Evolutionary conservation across 805 yeast species (phyloP).

Genomic region (Candida schatavii): DNA sequence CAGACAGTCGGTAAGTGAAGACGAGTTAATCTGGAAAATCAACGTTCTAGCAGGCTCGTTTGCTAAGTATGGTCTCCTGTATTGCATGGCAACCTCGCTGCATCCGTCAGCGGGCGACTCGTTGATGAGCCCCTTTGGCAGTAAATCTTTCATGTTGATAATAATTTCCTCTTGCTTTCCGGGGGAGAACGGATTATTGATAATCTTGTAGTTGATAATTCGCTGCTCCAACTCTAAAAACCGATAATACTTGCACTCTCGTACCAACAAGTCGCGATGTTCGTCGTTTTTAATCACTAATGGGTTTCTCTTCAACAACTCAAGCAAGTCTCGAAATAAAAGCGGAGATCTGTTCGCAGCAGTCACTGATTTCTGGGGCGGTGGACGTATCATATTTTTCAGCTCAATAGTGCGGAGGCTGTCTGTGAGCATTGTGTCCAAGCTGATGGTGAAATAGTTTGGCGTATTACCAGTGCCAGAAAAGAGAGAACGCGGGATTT

Average conservation of each 20-base stretch:
- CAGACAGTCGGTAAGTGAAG: conserved; percentile 8
- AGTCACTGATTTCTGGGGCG: conserved; percentile 63
- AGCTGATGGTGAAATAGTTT: conserved; percentile 69
- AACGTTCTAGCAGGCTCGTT: conserved; percentile 32
- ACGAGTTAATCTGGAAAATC: conserved; percentile 29
- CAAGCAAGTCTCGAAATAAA: conserved; percentile 54
- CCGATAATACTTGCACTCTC: conserved; percentile 76
- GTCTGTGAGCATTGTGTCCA: conserved; percentile 50
- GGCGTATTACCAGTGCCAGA: conserved; percentile 66
- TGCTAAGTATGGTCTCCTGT: conserved; percentile 31
- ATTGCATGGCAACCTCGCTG: conserved; percentile 23
- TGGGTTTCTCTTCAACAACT: conserved; percentile 53
- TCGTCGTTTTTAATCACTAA: conserved; percentile 46
- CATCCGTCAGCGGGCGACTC: conserved; percentile 13
- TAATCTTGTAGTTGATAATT: conserved; percentile 50
- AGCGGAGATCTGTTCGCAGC: conserved; percentile 50
- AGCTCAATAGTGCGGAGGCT: conserved; percentile 36
- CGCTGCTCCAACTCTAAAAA: conserved; percentile 73
- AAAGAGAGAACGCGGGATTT: conserved; percentile 55
- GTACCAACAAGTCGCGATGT: conserved; percentile 55
- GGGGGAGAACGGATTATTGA: conserved; percentile 46
- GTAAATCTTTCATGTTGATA: conserved; percentile 46
- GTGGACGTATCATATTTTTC: conserved; percentile 64
- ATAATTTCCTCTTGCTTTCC: conserved; percentile 54
- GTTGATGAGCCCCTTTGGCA: conserved; percentile 31